A percentile compares a stretch with the other conserved stretches of the same genome.
Conservation (phyloP, 2,329 filamentous ascomycete genomes). For the Aureobasidium uvarum region DNA sequence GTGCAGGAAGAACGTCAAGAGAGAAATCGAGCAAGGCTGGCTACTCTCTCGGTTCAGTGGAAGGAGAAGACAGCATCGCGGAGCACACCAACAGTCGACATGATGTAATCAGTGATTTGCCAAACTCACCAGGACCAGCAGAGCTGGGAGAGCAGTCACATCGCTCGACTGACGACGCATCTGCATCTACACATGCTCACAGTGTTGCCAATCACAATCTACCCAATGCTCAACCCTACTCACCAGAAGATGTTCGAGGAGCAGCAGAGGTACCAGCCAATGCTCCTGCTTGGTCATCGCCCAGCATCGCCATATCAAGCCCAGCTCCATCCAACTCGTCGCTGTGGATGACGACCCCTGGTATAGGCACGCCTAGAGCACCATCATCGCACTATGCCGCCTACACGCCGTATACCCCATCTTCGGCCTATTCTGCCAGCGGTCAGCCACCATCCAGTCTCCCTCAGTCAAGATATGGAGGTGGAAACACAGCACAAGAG, state of each 20-base stretch:
- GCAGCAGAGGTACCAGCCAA: conserved; percentile 16
- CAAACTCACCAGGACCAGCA: neutral
- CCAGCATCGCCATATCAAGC: conserved; percentile 2
- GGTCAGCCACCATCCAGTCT: conserved; percentile 26
- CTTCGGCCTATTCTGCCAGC: conserved; percentile 1
- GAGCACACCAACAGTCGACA: neutral
- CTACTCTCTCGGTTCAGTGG: neutral
- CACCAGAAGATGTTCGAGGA: conserved; percentile 16
- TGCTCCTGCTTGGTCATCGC: neutral
- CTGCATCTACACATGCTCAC: neutral
- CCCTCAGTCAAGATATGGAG: neutral
- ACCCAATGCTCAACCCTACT: neutral
- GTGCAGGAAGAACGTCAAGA: neutral
- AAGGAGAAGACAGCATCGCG: neutral
- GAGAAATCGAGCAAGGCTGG: neutral
- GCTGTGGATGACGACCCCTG: conserved; percentile 1
- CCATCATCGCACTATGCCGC: neutral
- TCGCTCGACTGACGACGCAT: neutral
- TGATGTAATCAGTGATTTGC: neutral
- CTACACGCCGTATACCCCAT: conserved; percentile 14
- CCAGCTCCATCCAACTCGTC: conserved; percentile 22
- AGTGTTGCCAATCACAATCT: neutral
- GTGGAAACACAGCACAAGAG: neutral
- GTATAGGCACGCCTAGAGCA: neutral
- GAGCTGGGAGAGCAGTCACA: conserved; percentile 8